phyloP scores from a whole-genome alignment of 2,329 filamentous ascomycete species.

The Stagonosporopsis vannaccii region DNA sequence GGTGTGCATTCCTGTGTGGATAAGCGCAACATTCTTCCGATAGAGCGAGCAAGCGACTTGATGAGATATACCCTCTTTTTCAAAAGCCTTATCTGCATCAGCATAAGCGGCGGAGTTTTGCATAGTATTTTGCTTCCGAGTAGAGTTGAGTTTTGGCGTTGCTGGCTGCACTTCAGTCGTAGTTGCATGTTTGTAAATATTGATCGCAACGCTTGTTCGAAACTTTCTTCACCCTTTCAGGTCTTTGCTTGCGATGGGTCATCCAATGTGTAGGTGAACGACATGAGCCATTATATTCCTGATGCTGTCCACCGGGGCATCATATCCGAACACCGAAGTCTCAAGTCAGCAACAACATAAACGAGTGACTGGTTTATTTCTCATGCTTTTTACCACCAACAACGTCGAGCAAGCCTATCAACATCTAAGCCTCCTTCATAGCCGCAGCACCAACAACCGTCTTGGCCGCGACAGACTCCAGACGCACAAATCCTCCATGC shows the following conservation, averaged over 20 bases:
- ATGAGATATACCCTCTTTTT: conserved; percentile 21
- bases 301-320: no score
- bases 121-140: conserved; percentile 1
- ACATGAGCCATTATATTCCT: no score
- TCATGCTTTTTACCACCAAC: background rate
- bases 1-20: conserved; percentile 8
- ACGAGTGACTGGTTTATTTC: conserved; percentile 9
- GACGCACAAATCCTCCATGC: conserved; percentile 66
- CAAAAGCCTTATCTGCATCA: conserved; percentile 19
- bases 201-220: background rate
- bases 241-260: background rate
- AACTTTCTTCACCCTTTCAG: background rate
- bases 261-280: background rate
- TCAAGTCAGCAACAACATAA: background rate
- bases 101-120: conserved; percentile 23
- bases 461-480: conserved; percentile 19
- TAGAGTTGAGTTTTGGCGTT: conserved; percentile 2
- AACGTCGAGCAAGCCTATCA: background rate
- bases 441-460: conserved; percentile 28
- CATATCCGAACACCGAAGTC: background rate
- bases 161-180: background rate
- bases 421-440: conserved; percentile 5
- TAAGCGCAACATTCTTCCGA: conserved; percentile 3
- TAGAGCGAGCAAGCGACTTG: conserved; percentile 13
- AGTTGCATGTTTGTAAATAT: conserved; percentile 7